These are phyloP conservation scores for Claviceps digitariae DNA, from an alignment of 2,329 filamentous ascomycete genomes.

Conservation along the genomic window DNA sequence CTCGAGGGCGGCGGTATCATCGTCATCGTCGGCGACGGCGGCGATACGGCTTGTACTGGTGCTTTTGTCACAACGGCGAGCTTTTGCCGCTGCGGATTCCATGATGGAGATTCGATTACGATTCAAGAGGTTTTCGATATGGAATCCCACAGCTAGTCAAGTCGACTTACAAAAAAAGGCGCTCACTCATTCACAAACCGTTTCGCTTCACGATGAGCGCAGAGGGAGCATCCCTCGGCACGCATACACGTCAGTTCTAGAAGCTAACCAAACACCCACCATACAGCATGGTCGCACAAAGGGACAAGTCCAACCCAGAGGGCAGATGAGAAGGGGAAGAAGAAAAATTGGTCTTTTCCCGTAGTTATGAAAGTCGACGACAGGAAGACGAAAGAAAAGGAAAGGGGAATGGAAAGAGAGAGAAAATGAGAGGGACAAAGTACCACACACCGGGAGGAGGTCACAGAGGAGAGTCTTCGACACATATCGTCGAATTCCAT, in stretches of 20 bases:
- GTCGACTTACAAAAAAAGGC: neutral
- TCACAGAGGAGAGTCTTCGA: too few species aligned
- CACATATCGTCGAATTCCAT: neutral
- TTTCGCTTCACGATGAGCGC: neutral
- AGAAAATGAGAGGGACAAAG: neutral
- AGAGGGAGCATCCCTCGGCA: neutral
- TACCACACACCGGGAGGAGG: too few species aligned
- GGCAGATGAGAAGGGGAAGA: neutral
- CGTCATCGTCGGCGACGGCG: neutral
- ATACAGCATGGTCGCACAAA: neutral
- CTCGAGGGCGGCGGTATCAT: constrained; percentile 27
- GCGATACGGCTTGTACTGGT: neutral
- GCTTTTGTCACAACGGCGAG: neutral
- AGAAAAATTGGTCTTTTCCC: neutral
- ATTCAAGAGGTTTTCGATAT: neutral
- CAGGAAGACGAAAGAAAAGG: neutral
- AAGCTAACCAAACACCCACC: neutral
- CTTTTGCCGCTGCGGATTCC: neutral
- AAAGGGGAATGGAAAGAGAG: neutral
- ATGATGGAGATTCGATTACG: neutral
- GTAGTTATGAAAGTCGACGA: too few species aligned
- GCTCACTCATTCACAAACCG: too few species aligned
- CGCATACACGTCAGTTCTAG: neutral
- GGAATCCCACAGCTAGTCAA: neutral
- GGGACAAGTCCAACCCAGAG: neutral